Conservation (phyloP, 371 early-diverging fungal species). For the Sporodiniella umbellata region DNA sequence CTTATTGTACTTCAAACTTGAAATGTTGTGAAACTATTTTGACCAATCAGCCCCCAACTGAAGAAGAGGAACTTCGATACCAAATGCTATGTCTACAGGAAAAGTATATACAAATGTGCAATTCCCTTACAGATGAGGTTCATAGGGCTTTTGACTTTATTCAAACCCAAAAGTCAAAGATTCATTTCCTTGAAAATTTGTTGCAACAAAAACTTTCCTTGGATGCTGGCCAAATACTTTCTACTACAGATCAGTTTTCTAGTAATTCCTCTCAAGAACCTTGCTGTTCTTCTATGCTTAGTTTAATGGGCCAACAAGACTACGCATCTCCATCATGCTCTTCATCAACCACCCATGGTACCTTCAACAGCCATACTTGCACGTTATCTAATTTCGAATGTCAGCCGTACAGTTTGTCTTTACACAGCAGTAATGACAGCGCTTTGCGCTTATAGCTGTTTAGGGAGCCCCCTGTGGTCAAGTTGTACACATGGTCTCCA, state of each 20-base stretch:
- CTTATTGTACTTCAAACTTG: neutral
- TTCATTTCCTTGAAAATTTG: conserved; percentile 11
- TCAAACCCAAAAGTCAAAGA: conserved; percentile 10
- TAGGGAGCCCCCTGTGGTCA: neutral
- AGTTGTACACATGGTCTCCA: neutral
- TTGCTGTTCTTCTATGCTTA: neutral
- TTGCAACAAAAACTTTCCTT: conserved; percentile 3
- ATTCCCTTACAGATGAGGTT: conserved; percentile 14
- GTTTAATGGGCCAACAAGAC: neutral
- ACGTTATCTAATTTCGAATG: neutral
- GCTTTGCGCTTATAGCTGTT: neutral
- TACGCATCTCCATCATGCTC: neutral
- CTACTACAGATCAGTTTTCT: neutral
- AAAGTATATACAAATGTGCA: conserved; percentile 10
- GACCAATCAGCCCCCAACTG: neutral
- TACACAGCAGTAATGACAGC: neutral
- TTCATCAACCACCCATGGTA: neutral
- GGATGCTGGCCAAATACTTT: neutral
- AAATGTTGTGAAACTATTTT: neutral
- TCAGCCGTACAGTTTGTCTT: neutral
- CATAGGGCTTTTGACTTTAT: conserved; percentile 11
- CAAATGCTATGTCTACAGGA: neutral
- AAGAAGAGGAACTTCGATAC: neutral
- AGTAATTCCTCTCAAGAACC: neutral
- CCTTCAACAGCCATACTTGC: neutral